These are phyloP conservation scores for Piper betle DNA, from an alignment of 164 flowering plant genomes.

Conservation along the genomic window DNA sequence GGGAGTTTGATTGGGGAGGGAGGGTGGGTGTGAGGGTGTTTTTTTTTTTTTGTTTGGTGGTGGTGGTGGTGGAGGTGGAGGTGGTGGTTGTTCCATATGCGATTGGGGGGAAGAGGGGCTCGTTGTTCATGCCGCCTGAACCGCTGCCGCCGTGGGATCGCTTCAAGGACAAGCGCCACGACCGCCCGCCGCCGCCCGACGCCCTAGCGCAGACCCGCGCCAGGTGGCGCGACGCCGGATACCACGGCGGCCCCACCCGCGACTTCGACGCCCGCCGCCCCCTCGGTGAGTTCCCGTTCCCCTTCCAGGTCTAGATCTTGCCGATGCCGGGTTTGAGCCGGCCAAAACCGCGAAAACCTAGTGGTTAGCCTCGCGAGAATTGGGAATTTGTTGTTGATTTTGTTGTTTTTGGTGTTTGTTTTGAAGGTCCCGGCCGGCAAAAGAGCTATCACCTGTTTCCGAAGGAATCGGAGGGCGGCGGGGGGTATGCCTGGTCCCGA, in stretches of 20 bases:
- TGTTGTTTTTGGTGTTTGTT: neutral
- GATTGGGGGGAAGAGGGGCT: constrained; percentile 9
- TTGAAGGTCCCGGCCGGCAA: constrained; percentile 80
- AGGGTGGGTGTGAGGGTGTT: neutral
- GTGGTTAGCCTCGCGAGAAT: neutral
- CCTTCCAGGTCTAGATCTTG: neutral
- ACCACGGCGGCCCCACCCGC: constrained; percentile 25
- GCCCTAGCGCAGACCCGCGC: constrained; percentile 12
- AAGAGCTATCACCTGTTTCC: constrained; percentile 54
- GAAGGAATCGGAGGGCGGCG: constrained; percentile 50
- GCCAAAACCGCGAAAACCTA: neutral
- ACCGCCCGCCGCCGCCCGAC: constrained; percentile 22
- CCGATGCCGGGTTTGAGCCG: neutral
- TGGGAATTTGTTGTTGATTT: neutral
- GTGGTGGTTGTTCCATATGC: constrained; percentile 23
- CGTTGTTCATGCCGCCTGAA: constrained; percentile 86
- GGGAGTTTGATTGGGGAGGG: neutral
- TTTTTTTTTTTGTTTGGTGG: neutral
- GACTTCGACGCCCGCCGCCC: constrained; percentile 48
- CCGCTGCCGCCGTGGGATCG: constrained; percentile 67
- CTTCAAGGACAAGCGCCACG: constrained; percentile 67
- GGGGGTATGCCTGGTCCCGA: constrained; percentile 23
- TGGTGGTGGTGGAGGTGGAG: neutral
- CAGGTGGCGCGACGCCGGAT: constrained; percentile 56
- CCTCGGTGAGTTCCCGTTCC: constrained; percentile 29